phyloP scores from a whole-genome alignment of 2,329 filamentous ascomycete species.

The Penicillium concentricum region DNA sequence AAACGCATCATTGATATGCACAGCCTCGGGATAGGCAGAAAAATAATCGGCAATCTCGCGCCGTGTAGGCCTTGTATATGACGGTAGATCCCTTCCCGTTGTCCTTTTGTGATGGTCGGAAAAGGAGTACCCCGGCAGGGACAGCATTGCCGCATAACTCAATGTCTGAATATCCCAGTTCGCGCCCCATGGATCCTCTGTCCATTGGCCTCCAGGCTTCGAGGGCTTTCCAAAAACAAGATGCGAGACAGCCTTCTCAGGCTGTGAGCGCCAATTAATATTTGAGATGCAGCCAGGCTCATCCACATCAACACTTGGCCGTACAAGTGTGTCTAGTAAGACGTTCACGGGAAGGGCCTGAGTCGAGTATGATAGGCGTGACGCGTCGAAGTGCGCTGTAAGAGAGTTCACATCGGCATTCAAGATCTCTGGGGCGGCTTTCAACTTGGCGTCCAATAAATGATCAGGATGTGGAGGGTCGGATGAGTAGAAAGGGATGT shows the following conservation, averaged over 20 bases:
- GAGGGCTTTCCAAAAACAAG: conserved; percentile 53
- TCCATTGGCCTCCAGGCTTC: conserved; percentile 60
- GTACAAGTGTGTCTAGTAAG: conserved; percentile 58
- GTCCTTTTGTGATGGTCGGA: conserved; percentile 50
- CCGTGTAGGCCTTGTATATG: conserved; percentile 57
- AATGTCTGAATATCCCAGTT: conserved; percentile 59
- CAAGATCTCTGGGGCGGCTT: conserved; percentile 48
- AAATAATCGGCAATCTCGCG: conserved; percentile 57
- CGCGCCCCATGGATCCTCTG: conserved; percentile 52
- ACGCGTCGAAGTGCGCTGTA: conserved; percentile 58
- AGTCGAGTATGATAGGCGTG: conserved; percentile 60
- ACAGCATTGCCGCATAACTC: conserved; percentile 63
- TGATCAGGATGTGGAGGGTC: conserved; percentile 55
- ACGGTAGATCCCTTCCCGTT: conserved; percentile 45
- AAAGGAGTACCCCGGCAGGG: conserved; percentile 59
- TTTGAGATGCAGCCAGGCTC: conserved; percentile 51
- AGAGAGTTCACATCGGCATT: conserved; percentile 48
- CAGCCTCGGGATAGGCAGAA: conserved; percentile 53
- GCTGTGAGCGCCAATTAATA: conserved; percentile 54
- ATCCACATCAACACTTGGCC: conserved; percentile 59
- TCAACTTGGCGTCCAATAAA: conserved; percentile 57
- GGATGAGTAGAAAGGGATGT: conserved; percentile 57
- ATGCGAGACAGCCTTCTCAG: conserved; percentile 53
- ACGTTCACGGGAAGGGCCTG: conserved; percentile 61
- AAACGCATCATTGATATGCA: conserved; percentile 52